Conservation (phyloP, 345 rosid genomes). For the Stellera chamaejasme region DNA sequence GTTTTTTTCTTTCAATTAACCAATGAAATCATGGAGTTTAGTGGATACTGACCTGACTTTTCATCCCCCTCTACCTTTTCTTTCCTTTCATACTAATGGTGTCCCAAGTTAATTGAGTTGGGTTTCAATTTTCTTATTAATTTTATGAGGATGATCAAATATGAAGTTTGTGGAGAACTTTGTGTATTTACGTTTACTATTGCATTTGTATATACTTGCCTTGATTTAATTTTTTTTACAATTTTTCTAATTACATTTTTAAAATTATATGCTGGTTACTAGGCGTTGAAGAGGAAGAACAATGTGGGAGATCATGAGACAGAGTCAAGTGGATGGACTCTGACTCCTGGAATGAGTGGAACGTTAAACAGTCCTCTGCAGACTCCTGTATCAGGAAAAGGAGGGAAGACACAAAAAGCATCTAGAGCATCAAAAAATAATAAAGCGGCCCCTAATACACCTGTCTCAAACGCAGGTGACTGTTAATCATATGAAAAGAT, state of each 20-base stretch:
- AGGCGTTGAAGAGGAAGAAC: conserved; percentile 66
- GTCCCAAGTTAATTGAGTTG: too few relatives aligned
- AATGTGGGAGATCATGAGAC: conserved; percentile 41
- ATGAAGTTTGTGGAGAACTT: too few relatives aligned
- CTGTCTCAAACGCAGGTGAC: conserved; percentile 53
- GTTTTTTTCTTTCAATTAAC: too few relatives aligned
- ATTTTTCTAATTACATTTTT: conserved; percentile 5
- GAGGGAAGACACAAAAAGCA: conserved; percentile 50
- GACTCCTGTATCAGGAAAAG: conserved; percentile 67
- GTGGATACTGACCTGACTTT: too few relatives aligned
- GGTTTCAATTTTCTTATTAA: too few relatives aligned
- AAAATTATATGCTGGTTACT: conserved; percentile 15
- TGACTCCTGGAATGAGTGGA: conserved; percentile 34
- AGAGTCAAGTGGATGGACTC: conserved; percentile 37
- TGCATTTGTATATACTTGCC: too few relatives aligned
- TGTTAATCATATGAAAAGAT: conserved; percentile 3
- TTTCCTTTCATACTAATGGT: too few relatives aligned
- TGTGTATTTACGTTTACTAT: background rate
- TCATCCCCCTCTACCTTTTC: too few relatives aligned
- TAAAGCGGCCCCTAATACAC: conserved; percentile 45
- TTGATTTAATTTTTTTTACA: background rate
- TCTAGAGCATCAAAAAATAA: conserved; percentile 48
- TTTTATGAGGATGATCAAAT: too few relatives aligned
- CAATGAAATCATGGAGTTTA: too few relatives aligned
- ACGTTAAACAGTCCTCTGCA: conserved; percentile 39